These are phyloP conservation scores for Picochlorum costavermella DNA, from an alignment of 139 green algal genomes.

Conservation along the genomic window DNA sequence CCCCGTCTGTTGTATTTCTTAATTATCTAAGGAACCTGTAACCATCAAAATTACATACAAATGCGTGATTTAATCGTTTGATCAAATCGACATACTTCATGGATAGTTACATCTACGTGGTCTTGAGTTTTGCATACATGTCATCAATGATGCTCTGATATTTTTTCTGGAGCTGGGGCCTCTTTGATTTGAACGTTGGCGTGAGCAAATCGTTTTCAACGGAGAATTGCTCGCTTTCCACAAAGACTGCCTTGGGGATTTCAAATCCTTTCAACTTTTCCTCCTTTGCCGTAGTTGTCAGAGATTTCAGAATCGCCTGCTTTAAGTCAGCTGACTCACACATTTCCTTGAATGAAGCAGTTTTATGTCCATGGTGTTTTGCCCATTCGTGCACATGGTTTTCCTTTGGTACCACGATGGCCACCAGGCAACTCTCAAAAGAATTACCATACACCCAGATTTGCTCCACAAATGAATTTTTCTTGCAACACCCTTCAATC, in stretches of 20 bases:
- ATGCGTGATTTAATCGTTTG: too few species aligned
- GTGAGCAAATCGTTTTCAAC: slow-evolving; percentile 82
- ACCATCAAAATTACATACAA: too few species aligned
- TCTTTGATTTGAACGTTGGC: slow-evolving; percentile 85
- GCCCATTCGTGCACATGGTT: slow-evolving; percentile 25
- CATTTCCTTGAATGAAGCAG: slow-evolving; percentile 18
- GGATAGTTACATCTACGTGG: neutral
- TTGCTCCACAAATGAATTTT: slow-evolving; percentile 69
- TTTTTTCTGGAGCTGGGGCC: slow-evolving; percentile 39
- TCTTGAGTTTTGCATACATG: slow-evolving; percentile 32
- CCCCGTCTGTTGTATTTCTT: too few species aligned
- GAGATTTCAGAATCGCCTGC: slow-evolving; percentile 32
- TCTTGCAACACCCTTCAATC: slow-evolving; percentile 85
- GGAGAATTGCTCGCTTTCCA: slow-evolving; percentile 36
- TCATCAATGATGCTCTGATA: slow-evolving; percentile 37
- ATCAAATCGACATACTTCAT: neutral
- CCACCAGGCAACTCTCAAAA: slow-evolving; percentile 79
- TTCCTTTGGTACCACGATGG: slow-evolving; percentile 72
- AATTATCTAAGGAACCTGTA: too few species aligned
- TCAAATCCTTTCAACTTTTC: slow-evolving; percentile 84
- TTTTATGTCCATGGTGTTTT: neutral
- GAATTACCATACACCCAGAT: slow-evolving; percentile 92
- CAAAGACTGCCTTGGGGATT: slow-evolving; percentile 54
- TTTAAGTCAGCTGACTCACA: slow-evolving; percentile 25
- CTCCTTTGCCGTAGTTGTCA: slow-evolving; percentile 64